A percentile compares a stretch with the other conserved stretches of the same genome.
phyloP scores from a whole-genome alignment of 495 filamentous ascomycete genomes.

The Tuber brumale region DNA sequence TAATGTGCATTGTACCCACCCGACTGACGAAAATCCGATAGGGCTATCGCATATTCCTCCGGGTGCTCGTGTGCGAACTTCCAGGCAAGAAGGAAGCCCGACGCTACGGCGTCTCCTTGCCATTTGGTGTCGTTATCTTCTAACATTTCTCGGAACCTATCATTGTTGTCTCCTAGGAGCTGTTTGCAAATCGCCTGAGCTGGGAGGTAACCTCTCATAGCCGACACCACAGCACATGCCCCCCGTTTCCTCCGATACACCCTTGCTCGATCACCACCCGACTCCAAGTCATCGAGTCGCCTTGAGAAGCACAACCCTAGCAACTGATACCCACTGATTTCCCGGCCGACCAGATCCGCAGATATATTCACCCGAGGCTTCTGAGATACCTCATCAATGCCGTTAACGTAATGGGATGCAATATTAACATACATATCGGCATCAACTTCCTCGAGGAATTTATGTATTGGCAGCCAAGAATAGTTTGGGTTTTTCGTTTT shows the following conservation, averaged over 20 bases:
- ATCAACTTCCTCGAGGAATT: not conserved
- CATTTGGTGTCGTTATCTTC: slow-evolving; percentile 6
- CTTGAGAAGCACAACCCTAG: slow-evolving; percentile 15
- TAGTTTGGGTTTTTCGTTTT: not conserved
- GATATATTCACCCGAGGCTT: not conserved
- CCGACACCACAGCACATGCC: slow-evolving; percentile 8
- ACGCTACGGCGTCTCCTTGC: slow-evolving; percentile 17
- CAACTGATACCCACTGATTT: slow-evolving; percentile 14
- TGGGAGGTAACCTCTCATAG: slow-evolving; percentile 10
- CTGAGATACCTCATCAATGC: not conserved
- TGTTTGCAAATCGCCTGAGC: slow-evolving; percentile 9
- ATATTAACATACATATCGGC: not conserved
- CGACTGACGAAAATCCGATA: slow-evolving; percentile 5
- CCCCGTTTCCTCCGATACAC: slow-evolving; percentile 8
- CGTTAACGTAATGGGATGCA: not conserved
- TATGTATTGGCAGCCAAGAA: slow-evolving; percentile 10
- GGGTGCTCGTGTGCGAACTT: slow-evolving; percentile 13
- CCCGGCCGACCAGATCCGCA: slow-evolving; percentile 13
- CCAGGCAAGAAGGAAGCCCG: slow-evolving; percentile 17
- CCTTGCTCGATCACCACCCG: not conserved
- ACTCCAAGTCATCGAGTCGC: not conserved
- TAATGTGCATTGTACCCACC: slow-evolving; percentile 22
- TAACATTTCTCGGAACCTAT: slow-evolving; percentile 9
- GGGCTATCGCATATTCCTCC: slow-evolving; percentile 6
- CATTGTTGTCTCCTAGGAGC: slow-evolving; percentile 5